Percentiles rank a stretch among this genome's conserved stretches.
Evolutionary conservation across 805 yeast species (phyloP).

Genomic region (Cyberlindnera petersonii): DNA sequence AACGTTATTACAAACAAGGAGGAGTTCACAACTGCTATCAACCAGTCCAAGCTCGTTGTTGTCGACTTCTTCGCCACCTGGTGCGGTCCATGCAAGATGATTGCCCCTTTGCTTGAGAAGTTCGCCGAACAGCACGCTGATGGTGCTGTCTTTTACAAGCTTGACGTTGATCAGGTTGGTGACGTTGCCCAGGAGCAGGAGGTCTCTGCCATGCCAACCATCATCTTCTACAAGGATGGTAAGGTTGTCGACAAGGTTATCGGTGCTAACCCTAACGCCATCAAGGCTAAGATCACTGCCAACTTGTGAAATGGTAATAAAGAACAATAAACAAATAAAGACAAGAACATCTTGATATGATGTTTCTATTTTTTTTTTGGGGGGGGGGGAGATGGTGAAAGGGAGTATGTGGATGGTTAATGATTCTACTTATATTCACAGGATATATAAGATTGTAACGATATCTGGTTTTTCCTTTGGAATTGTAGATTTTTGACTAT

Average conservation of each 20-base stretch:
- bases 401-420: no score
- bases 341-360: background rate
- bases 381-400: no score
- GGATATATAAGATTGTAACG: no score
- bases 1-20: slow-evolving; percentile 41
- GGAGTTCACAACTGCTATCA: slow-evolving; percentile 67
- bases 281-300: slow-evolving; percentile 62
- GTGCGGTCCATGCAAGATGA: slow-evolving; percentile 99
- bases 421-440: no score
- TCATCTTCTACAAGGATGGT: slow-evolving; percentile 79
- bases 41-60: slow-evolving; percentile 70
- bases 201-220: slow-evolving; percentile 61
- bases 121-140: slow-evolving; percentile 59
- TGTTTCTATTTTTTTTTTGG: no score
- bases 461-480: no score
- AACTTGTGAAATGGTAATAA: slow-evolving; percentile 37
- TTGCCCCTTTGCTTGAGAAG: slow-evolving; percentile 89
- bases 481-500: no score
- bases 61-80: slow-evolving; percentile 96
- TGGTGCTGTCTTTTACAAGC: slow-evolving; percentile 71
- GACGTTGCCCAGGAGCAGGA: slow-evolving; percentile 66
- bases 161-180: slow-evolving; percentile 84
- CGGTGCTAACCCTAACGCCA: slow-evolving; percentile 87
- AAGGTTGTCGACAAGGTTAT: slow-evolving; percentile 71
- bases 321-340: background rate